Evolutionary conservation across 202 grass and related monocot species (phyloP), one percentile per base, ranked within the genome.

Genomic region (Brachypodium distachyon): DNA sequence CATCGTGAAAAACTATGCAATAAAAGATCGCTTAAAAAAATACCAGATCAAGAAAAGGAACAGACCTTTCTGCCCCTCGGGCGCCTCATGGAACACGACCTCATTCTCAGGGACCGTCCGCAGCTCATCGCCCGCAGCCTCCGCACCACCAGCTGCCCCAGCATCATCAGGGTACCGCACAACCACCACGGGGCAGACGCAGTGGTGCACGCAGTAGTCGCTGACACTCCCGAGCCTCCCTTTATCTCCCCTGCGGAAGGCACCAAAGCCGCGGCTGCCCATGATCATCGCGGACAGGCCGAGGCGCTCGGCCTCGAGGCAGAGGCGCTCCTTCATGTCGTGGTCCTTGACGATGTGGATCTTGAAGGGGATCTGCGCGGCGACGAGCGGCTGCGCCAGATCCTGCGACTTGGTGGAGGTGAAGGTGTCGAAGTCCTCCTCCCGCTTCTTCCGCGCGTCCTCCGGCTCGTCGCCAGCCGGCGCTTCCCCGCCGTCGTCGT

Each of bases 121-220:
- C 56, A 88, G 86, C 71, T 84, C 86, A 51, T 88, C 83, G 22
- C 67, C 84, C 10, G 25, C 46, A 3, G 75, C 61, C 11, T 84
- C 84, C 0, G 44, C 78, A 77, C 27, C 23, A 33, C 7, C 74
- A 0, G 68, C 26, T 0, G 70, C 49, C 0, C 56, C 64, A 1
- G 49, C 66, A 46, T 96, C 93, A 54, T 92, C 93, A 5, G 93
- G 93, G 57, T 82, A 92, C n/a, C 93, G 58, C 21, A 96, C 93
- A 13, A 96, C 93, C 3, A 96, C 89, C 2, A 96, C 89, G 3
- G 93, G 93, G 81, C 93, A 96, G 60, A 92, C 78, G 39, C 93
- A 96, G 81, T 96, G 93, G 78, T 96, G 93, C 71, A 96, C 93
- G 63, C 92, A 96, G 85, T 96, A 96, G 80, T 96, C 93, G 23